Evolutionary conservation across 1,139 yeast genomes (phyloP), one percentile per base, ranked within the genome.

Genomic region (Suhomyces choctaworum): DNA sequence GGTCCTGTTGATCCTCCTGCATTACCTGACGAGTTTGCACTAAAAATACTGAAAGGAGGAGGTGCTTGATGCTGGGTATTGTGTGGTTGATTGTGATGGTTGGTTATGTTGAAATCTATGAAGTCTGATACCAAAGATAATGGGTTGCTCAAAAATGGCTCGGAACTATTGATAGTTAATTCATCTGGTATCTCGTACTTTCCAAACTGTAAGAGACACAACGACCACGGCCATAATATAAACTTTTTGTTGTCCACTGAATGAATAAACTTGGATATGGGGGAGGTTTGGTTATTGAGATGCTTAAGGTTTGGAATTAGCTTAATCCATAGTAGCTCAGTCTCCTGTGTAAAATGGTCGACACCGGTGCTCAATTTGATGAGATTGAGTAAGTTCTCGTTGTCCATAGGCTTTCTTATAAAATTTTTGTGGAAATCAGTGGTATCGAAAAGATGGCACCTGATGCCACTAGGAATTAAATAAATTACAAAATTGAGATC

Each of bases 381-480:
- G 8, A 80, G 65, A 22, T 66, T 62, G 10, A 75, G 47, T 7
- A 85, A 57, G 16, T 65, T 65, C 4, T 70, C 73, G 20, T 43
- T 46, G 14, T 29, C 29, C 7, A 27, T 29, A 9, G 39, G 35
- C 21, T 45, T 43, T 5, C 36, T 41, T 16, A 47, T 27, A 10
- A 67, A 60, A 47, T 79, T 78, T 25, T 70, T 62, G 0, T 87
- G 85, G 11, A 73, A 50, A 16, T 70, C 64, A 3, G 58, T 48
- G 5, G 72, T 68, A 22, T 80, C 78, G 36, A 57, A 68, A 25
- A 82, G 62, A 44, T 78, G 80, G 35, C 87, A 85, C 36, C 89
- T 62, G 12, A 83, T 79, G 0, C 90, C 94, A 9, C 89, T 79
- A 0, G 95, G 96, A 5, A 82, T 76, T 32, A 86, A 53, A 47